Evolutionary conservation across 805 yeast genomes (phyloP), one percentile per base, ranked within the genome.

Genomic region (Nakazawaea ernobii): DNA sequence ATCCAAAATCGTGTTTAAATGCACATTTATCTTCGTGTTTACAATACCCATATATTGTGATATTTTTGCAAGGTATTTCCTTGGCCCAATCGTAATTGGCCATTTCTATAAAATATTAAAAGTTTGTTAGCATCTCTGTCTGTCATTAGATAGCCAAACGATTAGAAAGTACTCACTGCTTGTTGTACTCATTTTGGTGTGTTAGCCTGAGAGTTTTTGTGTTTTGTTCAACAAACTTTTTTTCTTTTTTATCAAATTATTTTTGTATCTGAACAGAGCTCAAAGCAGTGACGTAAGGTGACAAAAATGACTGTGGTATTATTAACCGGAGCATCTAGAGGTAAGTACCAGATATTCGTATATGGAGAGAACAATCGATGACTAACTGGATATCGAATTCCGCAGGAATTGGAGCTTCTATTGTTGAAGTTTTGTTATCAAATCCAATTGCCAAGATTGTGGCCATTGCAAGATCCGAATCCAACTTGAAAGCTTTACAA

Each of bases 21-120:
- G 83, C 84, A 60, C 96, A 89, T 57, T 87, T 88, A 55, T 85
- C 84, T 56, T 86, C 90, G 66, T 77, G 88, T 62, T 87, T 87
- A 70, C 97, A 89, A 58, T 76, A 87, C 3, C 96, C 97, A 68
- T 88, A 89, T 32, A 87, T 86, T 42, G 84, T 79, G 47, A 88
- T 82, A 58, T 89, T 89, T 61, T 90, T 76, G 66, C 96, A 89
- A 48, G 85, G 90, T 28, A 88, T 82, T 50, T 82, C 82, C 62
- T 78, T 83, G 6, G 91, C 90, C 60, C 77, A 67, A 39, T 78
- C 82, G 49, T 69, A 67, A 55, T 75, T 75, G 20, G 49, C 41
- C 26, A 44, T 28, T 13, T 30, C 39, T 17, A n/a, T 17, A 13
- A 27, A 7, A 24, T 20, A 20, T 20, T 5, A 20, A 5, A 3